phyloP scores from a whole-genome alignment of 208 protist genomes.

The Leishmania tropica region DNA sequence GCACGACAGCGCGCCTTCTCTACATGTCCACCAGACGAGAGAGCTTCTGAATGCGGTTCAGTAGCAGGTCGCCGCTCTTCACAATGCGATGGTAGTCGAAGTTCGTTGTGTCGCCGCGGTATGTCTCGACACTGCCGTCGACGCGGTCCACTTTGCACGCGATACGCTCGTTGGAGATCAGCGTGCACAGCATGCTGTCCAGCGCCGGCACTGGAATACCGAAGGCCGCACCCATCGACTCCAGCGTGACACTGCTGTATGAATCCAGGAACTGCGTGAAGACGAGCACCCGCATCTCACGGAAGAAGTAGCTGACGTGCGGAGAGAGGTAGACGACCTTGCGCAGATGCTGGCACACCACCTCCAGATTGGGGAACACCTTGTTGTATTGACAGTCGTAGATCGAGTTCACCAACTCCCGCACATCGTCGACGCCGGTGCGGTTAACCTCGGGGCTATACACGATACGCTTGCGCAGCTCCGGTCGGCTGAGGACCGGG shows the following conservation, averaged over 20 bases:
- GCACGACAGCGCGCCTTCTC: background rate
- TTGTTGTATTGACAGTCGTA: conserved; percentile 96
- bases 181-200: conserved; percentile 96
- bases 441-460: conserved; percentile 93
- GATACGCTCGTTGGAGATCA: conserved; percentile 97
- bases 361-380: conserved; percentile 93
- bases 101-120: conserved; percentile 96
- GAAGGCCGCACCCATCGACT: conserved; percentile 96
- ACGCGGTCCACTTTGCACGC: conserved; percentile 98
- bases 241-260: conserved; percentile 97
- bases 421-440: conserved; percentile 88
- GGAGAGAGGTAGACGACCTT: conserved; percentile 91
- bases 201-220: conserved; percentile 90
- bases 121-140: conserved; percentile 96
- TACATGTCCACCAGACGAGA: conserved; percentile 96
- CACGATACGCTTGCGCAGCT: conserved; percentile 92
- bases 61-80: conserved; percentile 97
- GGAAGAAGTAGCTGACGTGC: conserved; percentile 96
- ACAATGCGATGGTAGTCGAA: conserved; percentile 96
- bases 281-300: conserved; percentile 96
- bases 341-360: conserved; percentile 91
- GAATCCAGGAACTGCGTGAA: conserved; percentile 99
- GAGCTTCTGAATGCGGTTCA: conserved; percentile 99
- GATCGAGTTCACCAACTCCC: conserved; percentile 90
- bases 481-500: conserved; percentile 86